Base-by-base conservation (phyloP, 208 protist genomes). In the Leishmania mexicana region DNA sequence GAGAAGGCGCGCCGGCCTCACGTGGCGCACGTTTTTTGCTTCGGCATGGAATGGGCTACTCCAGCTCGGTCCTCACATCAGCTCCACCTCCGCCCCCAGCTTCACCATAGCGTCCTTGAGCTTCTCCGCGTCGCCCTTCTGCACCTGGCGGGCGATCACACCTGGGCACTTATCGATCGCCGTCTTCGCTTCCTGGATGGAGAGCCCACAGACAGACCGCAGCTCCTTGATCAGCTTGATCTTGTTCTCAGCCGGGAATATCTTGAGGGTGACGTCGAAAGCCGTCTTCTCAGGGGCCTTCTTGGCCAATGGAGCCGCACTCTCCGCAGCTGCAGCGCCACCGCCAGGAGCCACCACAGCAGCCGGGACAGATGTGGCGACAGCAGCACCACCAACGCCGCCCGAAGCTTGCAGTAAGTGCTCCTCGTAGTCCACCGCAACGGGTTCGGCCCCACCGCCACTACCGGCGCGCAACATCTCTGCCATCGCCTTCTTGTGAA, bases 161-260 rank as follows among this genome's bases (percentile, higher is more conserved):
- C 93, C 93, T 5, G 93, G 93, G 72, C 87, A 90, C 81, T 95
- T 97, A 72, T 97, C 93, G 62, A 97, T 91, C 1, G 92, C 92
- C 28, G 81, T 74, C 88, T 97, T 97, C 40, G 93, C 93, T 58
- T 97, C 93, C 72, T 86, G 83, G 76, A 97, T 94, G 75, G 79
- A 79, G 53, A 95, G 78, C 35, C 80, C 88, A 54, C 90, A 94
- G 35, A 94, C 89, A 35, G 88, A 80, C 49, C 93, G 92, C 21
- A 95, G 89, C 83, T 97, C 93, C 85, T 95, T 95, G 80, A 97
- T 97, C 10, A 95, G 85, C 84, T 97, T 95, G 53, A 97, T 86
- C 83, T 95, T 95, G 77, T 89, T 95, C 70, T 92, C 89, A 24
- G 92, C 82, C 11, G 90, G 83, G 74, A 86, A 97, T 80, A 89